phyloP scores from a whole-genome alignment of 768 basidiomycete species.

The Pleurotus platypus region DNA sequence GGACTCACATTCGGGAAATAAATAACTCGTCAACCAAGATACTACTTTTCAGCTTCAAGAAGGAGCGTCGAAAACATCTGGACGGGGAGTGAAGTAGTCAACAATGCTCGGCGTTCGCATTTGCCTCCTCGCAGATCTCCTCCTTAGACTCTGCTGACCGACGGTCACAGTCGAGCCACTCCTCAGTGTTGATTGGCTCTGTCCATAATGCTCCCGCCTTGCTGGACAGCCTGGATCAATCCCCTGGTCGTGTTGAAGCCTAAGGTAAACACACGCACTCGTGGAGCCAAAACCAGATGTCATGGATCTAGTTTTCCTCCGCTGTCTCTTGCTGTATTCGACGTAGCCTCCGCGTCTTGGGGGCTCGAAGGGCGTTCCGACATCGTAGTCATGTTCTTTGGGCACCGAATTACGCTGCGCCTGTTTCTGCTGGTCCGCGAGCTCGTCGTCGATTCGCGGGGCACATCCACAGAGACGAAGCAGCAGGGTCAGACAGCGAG shows the following conservation, averaged over 20 bases:
- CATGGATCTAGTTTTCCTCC: neutral
- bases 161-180: neutral
- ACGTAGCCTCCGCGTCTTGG: neutral
- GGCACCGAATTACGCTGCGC: neutral
- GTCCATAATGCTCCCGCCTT: neutral
- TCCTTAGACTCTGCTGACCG: neutral
- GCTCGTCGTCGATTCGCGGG: neutral
- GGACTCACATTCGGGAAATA: too few species aligned
- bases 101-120: neutral
- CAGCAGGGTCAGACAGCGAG: neutral
- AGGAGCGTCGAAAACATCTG: too few species aligned
- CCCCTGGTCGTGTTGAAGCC: neutral
- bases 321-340: neutral
- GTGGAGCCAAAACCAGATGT: neutral
- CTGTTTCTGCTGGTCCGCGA: neutral
- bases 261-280: neutral
- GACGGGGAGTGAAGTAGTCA: neutral
- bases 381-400: neutral
- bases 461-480: neutral
- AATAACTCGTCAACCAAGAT: too few species aligned
- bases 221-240: neutral
- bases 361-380: neutral
- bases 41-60: too few species aligned
- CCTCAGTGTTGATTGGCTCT: neutral
- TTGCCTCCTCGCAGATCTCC: neutral